Base-by-base conservation (phyloP, 768 basidiomycete species). In the Boletus tylopilopsis region DNA sequence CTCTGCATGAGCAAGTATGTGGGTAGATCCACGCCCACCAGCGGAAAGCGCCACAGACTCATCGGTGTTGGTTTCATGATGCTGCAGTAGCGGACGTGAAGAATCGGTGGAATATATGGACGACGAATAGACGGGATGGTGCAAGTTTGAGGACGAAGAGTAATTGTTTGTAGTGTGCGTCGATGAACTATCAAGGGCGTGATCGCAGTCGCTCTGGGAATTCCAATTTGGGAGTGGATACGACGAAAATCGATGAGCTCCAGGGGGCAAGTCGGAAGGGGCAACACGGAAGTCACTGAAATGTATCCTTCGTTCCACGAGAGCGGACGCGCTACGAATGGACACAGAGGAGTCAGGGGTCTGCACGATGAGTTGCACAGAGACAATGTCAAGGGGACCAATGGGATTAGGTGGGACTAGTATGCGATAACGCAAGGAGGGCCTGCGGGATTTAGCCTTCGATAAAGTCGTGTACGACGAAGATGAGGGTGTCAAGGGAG, bases 371-470 rank as follows among this genome's bases (percentile, higher is more conserved):
- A 91, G 70, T 13, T 80, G 76, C 49, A 87, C 76, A 46, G 86
- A 78, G 24, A 90, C 74, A 30, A 87, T 74, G 65, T 90, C 89
- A 38, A 79, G 72, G 22, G 89, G 89, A 19, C 86, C 88, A 43
- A 89, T 74, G 7, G 87, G 78, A 35, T 70, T 59, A 19, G 74
- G 69, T 24, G 87, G 85, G 0, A 74, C 58, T 51, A 77, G 72
- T 40, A 88, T 61, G 41, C 72, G 72, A 63, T 87, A 90, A 45
- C 77, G 78, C 61, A 89, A 70, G 40, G 76, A 64, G 6, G 81
- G 79, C 1, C 77, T 74, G 49, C 79, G 80, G 25, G 78, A 76
- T 57, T 84, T 84, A 49, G 62, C 71, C n/a, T 74, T 79, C 34
- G 70, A 63, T 12, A 69, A 67, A 45, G 70, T 61, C 51, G 78